These are phyloP conservation scores for Aspergillus novofumigatus DNA, from an alignment of 2,329 filamentous ascomycete species.

Conservation along the genomic window DNA sequence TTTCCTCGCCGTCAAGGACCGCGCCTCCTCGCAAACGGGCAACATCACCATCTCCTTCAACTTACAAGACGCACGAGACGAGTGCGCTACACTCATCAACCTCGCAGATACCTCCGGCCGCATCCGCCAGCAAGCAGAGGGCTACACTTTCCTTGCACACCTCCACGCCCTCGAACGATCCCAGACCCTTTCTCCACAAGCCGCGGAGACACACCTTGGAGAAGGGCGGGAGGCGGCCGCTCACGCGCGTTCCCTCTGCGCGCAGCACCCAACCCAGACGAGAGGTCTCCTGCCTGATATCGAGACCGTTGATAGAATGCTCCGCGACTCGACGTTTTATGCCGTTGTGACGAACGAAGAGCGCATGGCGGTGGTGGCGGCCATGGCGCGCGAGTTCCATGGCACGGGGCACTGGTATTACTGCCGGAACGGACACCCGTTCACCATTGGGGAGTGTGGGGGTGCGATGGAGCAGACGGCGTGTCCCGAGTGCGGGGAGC, in stretches of 20 bases:
- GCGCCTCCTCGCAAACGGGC: not conserved
- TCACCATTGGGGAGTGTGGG: slow-evolving; percentile 63
- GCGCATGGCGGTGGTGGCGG: slow-evolving; percentile 47
- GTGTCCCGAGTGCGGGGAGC: slow-evolving; percentile 60
- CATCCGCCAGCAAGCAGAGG: slow-evolving; percentile 48
- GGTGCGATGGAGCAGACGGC: slow-evolving; percentile 58
- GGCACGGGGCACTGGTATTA: slow-evolving; percentile 51
- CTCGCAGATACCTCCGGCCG: slow-evolving; percentile 34
- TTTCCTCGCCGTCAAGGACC: slow-evolving; percentile 26
- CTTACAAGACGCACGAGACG: slow-evolving; percentile 31
- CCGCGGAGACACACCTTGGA: slow-evolving; percentile 4
- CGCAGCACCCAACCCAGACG: slow-evolving; percentile 24
- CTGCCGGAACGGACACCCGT: slow-evolving; percentile 41
- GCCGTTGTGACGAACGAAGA: slow-evolving; percentile 48
- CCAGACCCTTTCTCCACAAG: not conserved
- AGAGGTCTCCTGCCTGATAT: slow-evolving; percentile 43
- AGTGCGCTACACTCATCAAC: slow-evolving; percentile 41
- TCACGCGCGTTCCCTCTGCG: slow-evolving; percentile 26
- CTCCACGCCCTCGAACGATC: slow-evolving; percentile 44
- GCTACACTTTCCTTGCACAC: slow-evolving; percentile 48
- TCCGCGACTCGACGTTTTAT: slow-evolving; percentile 49
- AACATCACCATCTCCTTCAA: slow-evolving; percentile 15
- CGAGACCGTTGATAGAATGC: slow-evolving; percentile 43
- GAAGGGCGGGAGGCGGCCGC: slow-evolving; percentile 11
- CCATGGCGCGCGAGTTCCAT: slow-evolving; percentile 50